Percentiles rank a stretch among this genome's conserved stretches.
These are phyloP conservation scores for Sclerospora graminicola DNA, from an alignment of 352 stramenopile genomes.

Conservation along the genomic window DNA sequence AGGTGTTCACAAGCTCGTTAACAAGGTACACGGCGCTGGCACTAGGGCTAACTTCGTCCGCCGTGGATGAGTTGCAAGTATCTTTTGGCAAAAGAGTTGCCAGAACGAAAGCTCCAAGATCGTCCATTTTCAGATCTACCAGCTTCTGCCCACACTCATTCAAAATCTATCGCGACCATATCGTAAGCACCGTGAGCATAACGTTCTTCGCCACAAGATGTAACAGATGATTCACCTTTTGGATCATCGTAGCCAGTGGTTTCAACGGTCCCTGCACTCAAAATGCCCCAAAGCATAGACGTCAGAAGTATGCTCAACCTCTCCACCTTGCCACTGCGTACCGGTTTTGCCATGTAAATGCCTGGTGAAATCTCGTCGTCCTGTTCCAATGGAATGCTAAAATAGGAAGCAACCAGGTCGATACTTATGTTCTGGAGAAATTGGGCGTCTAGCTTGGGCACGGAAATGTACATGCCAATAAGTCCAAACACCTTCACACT, in stretches of 20 bases:
- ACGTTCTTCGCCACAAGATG: background rate
- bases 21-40: slow-evolving; percentile 46
- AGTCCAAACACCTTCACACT: slow-evolving; percentile 55
- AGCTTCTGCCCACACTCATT: slow-evolving; percentile 53
- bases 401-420: slow-evolving; percentile 61
- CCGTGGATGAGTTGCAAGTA: slow-evolving; percentile 8
- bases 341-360: slow-evolving; percentile 76
- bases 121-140: slow-evolving; percentile 30
- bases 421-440: slow-evolving; percentile 54
- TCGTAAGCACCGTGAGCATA: too few relatives aligned
- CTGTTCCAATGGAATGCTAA: slow-evolving; percentile 55
- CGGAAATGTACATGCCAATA: slow-evolving; percentile 80
- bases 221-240: slow-evolving; percentile 11
- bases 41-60: slow-evolving; percentile 3
- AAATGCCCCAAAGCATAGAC: slow-evolving; percentile 1
- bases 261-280: slow-evolving; percentile 47
- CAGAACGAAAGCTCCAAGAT: slow-evolving; percentile 75
- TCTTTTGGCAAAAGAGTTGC: slow-evolving; percentile 26
- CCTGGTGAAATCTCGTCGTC: slow-evolving; percentile 63
- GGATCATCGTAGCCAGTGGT: slow-evolving; percentile 52
- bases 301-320: background rate
- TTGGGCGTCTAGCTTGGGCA: slow-evolving; percentile 43
- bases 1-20: slow-evolving; percentile 37
- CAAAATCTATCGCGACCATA: slow-evolving; percentile 27
- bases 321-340: slow-evolving; percentile 9